Evolutionary conservation across 2,329 filamentous ascomycete genomes (phyloP), one percentile per base, ranked within the genome.

Genomic region (Botryotinia calthae): DNA sequence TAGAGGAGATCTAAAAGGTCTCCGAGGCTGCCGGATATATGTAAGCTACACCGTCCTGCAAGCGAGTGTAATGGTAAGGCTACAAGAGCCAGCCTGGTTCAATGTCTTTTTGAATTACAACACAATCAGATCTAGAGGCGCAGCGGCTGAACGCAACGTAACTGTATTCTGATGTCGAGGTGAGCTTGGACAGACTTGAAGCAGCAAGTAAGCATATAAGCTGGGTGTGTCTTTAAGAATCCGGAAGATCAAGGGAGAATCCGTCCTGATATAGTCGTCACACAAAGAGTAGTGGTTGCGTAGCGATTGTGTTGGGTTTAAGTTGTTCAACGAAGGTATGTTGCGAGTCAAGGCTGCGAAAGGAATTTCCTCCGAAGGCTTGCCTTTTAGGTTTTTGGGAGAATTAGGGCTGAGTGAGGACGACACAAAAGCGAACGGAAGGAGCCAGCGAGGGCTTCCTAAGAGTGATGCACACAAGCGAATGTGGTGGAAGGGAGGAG

Each of bases 381-480:
- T 79, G 78, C 75, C 76, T 68, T 72, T 67, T 70, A 62, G 67
- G 65, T n/a, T 70, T 70, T 70, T 51, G 54, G 62, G 70, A 58
- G 61, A 54, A 44, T 75, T 74, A 75, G 75, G 77, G 77, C 76
- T 78, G 78, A 79, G 76, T 76, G 74, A 76, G 73, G 73, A 73
- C 73, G 75, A 78, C 75, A 77, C 76, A 80, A 80, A 90, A 91
- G 89, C 89, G 89, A 91, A 88, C 89, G 89, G 90, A 88, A 90
- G 89, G 89, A 91, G 89, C 86, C 89, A 84, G 86, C 89, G 89
- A 91, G 89, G 89, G 89, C 88, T 90, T 90, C 89, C 89, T 72
- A 87, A 80, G 72, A 73, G 74, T 73, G 78, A 80, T 81, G 80
- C 73, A 75, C 73, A 77, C 74, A 78, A 79, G 79, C 78, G 79